Conservation (phyloP, 495 filamentous ascomycete species). For the Aspergillus affinis region DNA sequence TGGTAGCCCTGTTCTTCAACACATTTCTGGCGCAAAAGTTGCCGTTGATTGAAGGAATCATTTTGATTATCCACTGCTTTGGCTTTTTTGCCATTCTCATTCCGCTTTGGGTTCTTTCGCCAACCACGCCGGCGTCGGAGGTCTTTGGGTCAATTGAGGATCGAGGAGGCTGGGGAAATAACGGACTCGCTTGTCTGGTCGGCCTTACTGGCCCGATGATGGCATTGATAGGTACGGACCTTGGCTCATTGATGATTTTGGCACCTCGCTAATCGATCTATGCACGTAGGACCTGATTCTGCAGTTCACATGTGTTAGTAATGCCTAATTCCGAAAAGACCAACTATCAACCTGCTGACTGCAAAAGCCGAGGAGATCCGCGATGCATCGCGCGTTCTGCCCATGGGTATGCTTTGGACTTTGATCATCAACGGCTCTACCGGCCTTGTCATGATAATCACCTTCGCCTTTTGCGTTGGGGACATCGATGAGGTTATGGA, state of each 20-base stretch:
- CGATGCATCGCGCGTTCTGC: slow-evolving; percentile 39
- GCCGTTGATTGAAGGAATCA: slow-evolving; percentile 38
- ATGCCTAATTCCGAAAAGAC: neutral
- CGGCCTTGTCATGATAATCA: slow-evolving; percentile 42
- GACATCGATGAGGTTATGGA: slow-evolving; percentile 34
- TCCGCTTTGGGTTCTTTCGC: slow-evolving; percentile 46
- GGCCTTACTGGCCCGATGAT: slow-evolving; percentile 35
- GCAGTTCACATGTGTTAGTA: slow-evolving; percentile 25
- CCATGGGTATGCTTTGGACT: slow-evolving; percentile 38
- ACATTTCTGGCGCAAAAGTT: slow-evolving; percentile 38
- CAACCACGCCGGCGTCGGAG: slow-evolving; percentile 30
- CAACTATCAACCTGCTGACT: neutral
- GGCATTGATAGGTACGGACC: slow-evolving; percentile 24
- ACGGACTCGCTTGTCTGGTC: slow-evolving; percentile 23
- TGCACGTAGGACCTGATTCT: slow-evolving; percentile 7
- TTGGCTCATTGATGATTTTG: too few relatives aligned
- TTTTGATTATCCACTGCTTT: slow-evolving; percentile 39
- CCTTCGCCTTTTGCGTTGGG: slow-evolving; percentile 40
- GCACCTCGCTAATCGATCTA: neutral
- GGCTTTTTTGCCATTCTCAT: slow-evolving; percentile 40
- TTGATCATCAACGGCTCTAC: slow-evolving; percentile 33
- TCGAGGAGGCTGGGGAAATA: slow-evolving; percentile 43
- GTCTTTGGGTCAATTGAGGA: slow-evolving; percentile 48
- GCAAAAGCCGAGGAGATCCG: slow-evolving; percentile 44
- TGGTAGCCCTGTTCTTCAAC: slow-evolving; percentile 41